Evolutionary conservation across 2,329 filamentous ascomycete genomes (phyloP).

Genomic region (Acarospora socialis): DNA sequence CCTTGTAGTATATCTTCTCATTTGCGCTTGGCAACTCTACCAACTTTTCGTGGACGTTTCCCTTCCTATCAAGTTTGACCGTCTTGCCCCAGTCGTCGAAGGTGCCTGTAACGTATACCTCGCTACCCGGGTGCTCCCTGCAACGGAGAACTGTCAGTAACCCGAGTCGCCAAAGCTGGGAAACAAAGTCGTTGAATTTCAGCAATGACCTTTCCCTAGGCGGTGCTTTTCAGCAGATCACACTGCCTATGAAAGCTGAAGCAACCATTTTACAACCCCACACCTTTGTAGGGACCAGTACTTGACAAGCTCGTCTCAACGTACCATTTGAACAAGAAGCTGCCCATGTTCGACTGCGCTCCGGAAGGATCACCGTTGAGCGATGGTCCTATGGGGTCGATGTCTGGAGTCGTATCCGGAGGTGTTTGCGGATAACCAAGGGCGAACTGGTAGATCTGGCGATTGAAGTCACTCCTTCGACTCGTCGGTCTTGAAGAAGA

Average conservation of each 20-base stretch:
- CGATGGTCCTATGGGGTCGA: neutral
- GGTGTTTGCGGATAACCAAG: conserved; percentile 13
- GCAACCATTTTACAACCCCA: neutral
- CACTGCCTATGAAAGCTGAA: neutral
- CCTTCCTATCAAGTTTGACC: conserved; percentile 65
- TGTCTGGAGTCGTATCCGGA: conserved; percentile 7
- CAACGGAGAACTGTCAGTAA: conserved; percentile 18
- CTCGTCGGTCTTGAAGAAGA: conserved; percentile 4
- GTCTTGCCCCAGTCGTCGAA: conserved; percentile 92
- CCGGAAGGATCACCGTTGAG: neutral
- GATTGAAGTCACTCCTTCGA: conserved; percentile 7
- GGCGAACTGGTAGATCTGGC: conserved; percentile 13
- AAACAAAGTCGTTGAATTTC: too few relatives aligned
- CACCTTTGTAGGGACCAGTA: conserved; percentile 13
- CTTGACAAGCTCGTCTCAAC: conserved; percentile 13
- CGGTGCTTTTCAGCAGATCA: neutral
- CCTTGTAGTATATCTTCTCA: conserved; percentile 89
- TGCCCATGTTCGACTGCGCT: conserved; percentile 23
- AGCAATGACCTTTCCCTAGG: neutral
- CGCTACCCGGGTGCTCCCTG: conserved; percentile 71
- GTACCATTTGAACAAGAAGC: conserved; percentile 25
- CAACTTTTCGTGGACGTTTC: conserved; percentile 61
- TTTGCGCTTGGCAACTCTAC: conserved; percentile 53
- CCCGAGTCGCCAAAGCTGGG: conserved; percentile 7
- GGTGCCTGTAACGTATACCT: conserved; percentile 89